Evolutionary conservation across 768 basidiomycete genomes (phyloP), one percentile per base, ranked within the genome.

Genomic region (Termitomyces sp.): DNA sequence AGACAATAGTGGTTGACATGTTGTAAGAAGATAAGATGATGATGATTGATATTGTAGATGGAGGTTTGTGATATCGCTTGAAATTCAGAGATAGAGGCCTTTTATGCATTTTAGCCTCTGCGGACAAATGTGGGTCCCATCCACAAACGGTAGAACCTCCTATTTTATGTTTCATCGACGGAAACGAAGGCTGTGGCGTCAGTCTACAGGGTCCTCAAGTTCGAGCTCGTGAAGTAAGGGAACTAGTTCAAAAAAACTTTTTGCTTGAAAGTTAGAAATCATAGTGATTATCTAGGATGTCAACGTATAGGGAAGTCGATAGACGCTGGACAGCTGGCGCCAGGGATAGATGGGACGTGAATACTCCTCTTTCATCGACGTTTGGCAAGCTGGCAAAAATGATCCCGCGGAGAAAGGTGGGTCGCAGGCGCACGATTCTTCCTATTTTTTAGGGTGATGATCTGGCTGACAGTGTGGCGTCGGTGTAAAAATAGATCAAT

Each of bases 41-140:
- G 9, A 2, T 10, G 30, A 10, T 10, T 32, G 30, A 2, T 54
- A 28, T 28, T 28, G 7, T 37, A 19, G 19, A 28, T 21, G 42
- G 12, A 15, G 9, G 35, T 44, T 43, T 4, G 44, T 40, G 7
- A n/a, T 32, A 12, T 34, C 1, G 1, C 44, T 21, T 28, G 34
- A 37, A 21, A 5, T 12, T 14, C 32, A 40, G 15, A 38, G 19
- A 17, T 12, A 34, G 9, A 22, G 5, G n/a, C 8, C 30, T 6
- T 55, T 51, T 56, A 56, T 50, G 17, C 42, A 43, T 21, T 55
- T 43, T 54, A 22, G n/a, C 32, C n/a, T 43, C 46, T 22, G 28
- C 47, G 46, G 47, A 35, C 7, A 49, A 48, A 44, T 49, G 54
- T 50, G 47, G 54, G 32, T 42, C 40, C 14, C 22, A 5, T 26